Conservation (phyloP, 345 rosid species). For the Populus deltoides region DNA sequence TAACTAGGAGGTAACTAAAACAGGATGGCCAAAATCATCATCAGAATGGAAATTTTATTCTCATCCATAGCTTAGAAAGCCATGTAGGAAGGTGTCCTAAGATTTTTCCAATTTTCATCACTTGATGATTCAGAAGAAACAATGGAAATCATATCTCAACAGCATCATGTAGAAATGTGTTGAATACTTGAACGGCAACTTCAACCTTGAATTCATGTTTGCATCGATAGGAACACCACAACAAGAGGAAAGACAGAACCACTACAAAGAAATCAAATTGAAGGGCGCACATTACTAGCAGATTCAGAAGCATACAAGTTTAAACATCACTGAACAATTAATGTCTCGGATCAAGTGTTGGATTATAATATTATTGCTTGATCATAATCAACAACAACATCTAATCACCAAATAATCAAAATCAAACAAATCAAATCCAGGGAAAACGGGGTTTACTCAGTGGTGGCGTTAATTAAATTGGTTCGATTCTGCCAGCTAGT, state of each 20-base stretch:
- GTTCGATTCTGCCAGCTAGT: slow-evolving; percentile 74
- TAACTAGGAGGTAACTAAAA: too few species aligned
- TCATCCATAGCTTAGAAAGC: slow-evolving; percentile 50
- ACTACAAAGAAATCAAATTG: too few species aligned
- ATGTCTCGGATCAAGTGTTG: slow-evolving; percentile 68
- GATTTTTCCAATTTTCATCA: slow-evolving; percentile 52
- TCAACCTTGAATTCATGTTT: background rate
- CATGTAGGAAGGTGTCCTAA: slow-evolving; percentile 73
- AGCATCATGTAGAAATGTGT: background rate
- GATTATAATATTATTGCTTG: slow-evolving; percentile 45
- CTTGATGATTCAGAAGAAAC: slow-evolving; percentile 11
- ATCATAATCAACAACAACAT: slow-evolving; percentile 36
- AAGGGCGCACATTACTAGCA: background rate
- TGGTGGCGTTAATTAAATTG: slow-evolving; percentile 40
- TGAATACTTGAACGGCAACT: too few species aligned
- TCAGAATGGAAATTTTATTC: slow-evolving; percentile 51
- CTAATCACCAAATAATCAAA: background rate
- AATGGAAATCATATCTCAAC: background rate
- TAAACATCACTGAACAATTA: slow-evolving; percentile 36
- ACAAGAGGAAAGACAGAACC: too few species aligned
- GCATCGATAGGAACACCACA: background rate
- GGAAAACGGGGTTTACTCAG: slow-evolving; percentile 39
- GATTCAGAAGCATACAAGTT: slow-evolving; percentile 50
- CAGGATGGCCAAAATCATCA: slow-evolving; percentile 19
- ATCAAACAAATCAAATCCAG: background rate